Base-by-base conservation (phyloP, 2,329 filamentous ascomycete species). In the Pseudogymnoascus sp. region DNA sequence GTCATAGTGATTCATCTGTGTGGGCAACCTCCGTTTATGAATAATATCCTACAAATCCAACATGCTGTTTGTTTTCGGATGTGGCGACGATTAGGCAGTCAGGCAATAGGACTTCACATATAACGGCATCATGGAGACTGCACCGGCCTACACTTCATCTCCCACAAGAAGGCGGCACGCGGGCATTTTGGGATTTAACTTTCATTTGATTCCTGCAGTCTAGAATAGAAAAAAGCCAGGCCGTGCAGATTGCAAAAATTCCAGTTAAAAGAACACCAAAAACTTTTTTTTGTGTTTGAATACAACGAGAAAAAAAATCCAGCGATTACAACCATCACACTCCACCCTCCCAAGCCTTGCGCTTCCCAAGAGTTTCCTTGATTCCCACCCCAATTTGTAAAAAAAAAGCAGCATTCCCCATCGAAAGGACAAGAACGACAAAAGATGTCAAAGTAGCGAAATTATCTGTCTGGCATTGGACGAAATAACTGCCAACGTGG, bases 121-220 rank as follows among this genome's bases (percentile, higher is more conserved):
- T 7, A 50, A 15, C 44, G 2, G 23, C 15, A 50, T 6, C 11
- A 23, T 47, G 19, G 21, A 44, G 10, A 21, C 13, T 26, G 15
- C 15, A n/a, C n/a, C n/a, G 5, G 4, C 13, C 31, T 31, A 28
- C 44, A 28, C 17, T 31, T 19, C 15, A 53, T n/a, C 8, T 4
- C 44, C 28, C 13, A 42, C 13, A 26, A 47, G 13, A 26, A 50
- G 7, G 15, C 26, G 8, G 26, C n/a, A 53, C 11, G 2, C n/a
- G 26, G 3, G 6, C n/a, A 13, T 53, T 53, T 53, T 53, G 47
- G 11, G 47, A 31, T 33, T 53, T 15, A 53, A 53, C 47, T 53
- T 53, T 53, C 47, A 53, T 53, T 53, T 19, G 26, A 53, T 53
- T 53, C 47, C 47, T 53, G 26, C 47, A 53, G 47, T 53, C 47